A percentile compares a stretch with the other conserved stretches of the same genome.
These are phyloP conservation scores for Nemania sp. DNA, from an alignment of 2,329 filamentous ascomycete species.

Conservation along the genomic window DNA sequence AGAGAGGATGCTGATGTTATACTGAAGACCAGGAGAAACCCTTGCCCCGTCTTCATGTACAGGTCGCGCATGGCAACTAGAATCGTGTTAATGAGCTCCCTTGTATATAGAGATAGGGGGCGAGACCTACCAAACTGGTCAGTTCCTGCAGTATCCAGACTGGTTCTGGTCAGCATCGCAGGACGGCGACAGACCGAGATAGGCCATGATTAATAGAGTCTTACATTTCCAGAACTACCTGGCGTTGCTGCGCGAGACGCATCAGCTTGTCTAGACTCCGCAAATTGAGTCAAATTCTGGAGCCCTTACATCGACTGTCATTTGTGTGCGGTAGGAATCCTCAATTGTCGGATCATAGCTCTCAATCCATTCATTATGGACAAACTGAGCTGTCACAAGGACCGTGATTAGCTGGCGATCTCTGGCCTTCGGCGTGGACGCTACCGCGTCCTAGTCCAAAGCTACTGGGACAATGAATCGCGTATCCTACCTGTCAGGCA, in stretches of 20 bases:
- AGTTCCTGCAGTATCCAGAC: conserved; percentile 86
- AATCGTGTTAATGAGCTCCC: conserved; percentile 31
- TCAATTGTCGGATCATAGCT: conserved; percentile 81
- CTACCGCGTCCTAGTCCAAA: background rate
- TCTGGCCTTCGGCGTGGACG: background rate
- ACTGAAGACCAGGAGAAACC: conserved; percentile 89
- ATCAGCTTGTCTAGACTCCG: conserved; percentile 37
- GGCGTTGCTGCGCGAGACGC: conserved; percentile 66
- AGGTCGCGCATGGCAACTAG: conserved; percentile 72
- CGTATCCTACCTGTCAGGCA: conserved; percentile 74
- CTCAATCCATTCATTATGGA: conserved; percentile 93
- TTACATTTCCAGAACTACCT: conserved; percentile 89
- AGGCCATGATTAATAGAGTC: conserved; percentile 37
- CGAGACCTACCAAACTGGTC: conserved; percentile 81
- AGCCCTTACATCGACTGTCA: conserved; percentile 78
- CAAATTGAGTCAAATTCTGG: conserved; percentile 22
- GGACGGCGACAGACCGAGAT: conserved; percentile 29
- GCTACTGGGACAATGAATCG: conserved; percentile 14
- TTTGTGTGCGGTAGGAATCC: conserved; percentile 74
- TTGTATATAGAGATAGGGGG: conserved; percentile 14
- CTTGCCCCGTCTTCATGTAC: conserved; percentile 93
- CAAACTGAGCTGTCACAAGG: conserved; percentile 73
- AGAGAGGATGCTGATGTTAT: conserved; percentile 86
- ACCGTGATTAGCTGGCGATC: conserved; percentile 25
- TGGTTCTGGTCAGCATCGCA: conserved; percentile 44